Evolutionary conservation across 169 alveolate species (phyloP), one percentile per base, ranked within the genome.

Genomic region (Miamiensis avidus): DNA sequence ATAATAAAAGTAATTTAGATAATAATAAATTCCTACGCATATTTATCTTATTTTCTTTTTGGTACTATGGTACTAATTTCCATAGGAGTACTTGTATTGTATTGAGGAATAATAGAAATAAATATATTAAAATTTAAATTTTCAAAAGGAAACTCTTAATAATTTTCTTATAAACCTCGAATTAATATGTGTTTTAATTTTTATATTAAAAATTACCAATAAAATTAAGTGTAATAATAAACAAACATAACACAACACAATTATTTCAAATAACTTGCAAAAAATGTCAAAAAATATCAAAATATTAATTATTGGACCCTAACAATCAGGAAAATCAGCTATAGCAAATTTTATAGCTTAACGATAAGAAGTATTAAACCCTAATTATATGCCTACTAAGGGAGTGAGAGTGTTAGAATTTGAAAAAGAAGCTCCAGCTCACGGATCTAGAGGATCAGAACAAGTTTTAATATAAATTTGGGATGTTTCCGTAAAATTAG

Each of bases 331-430:
- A 30, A 82, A 82, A 73, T 72, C 86, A 29, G 74, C 75, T 65
- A 29, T 82, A 30, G 78, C 86, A 31, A 82, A 82, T 34, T 82
- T 30, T 34, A 65, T 82, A 82, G 86, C 86, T 0, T 78, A 82
- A 69, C 65, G 86, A 82, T 74, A 73, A 82, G 86, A 82, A 31
- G 33, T 31, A 30, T 29, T 69, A 29, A 29, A 29, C 27, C n/a
- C 25, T 29, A 78, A 78, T 25, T 82, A 82, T 31, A 65, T 76
- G n/a, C 86, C 86, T 20, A 82, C 86, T 29, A 78, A 34, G 15
- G 86, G 86, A 26, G 86, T 82, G 0, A 82, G 86, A 82, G 69
- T 82, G 29, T 82, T 82, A 78, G 86, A 82, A 72, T 82, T 82
- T 82, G 86, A 82, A 82, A 82, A 82, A 73, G 86, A 82, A 25